Evolutionary conservation across 305 asterid genomes (phyloP).

Genomic region (Nicotiana rustica): DNA sequence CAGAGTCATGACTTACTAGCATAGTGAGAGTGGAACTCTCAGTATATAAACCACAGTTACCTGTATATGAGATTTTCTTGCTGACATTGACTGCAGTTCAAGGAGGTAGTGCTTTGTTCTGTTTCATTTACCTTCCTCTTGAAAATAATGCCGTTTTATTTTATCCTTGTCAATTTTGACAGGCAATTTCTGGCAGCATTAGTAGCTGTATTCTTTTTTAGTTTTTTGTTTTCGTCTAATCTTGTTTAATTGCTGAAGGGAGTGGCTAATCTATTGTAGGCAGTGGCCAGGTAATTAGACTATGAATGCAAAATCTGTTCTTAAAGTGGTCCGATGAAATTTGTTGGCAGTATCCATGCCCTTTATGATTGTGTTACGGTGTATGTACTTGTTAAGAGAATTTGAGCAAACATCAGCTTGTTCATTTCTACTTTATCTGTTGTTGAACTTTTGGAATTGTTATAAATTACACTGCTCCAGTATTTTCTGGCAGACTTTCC

Average conservation of each 20-base stretch:
- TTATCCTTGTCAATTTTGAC: conserved; percentile 18
- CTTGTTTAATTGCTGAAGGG: neutral
- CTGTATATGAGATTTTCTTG: conserved; percentile 34
- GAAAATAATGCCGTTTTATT: conserved; percentile 24
- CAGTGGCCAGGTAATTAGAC: neutral
- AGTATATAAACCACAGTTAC: conserved; percentile 36
- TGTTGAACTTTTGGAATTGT: neutral
- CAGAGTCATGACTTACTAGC: conserved; percentile 51
- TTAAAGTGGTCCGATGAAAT: neutral
- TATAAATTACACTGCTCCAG: conserved; percentile 13
- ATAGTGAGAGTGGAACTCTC: conserved; percentile 26
- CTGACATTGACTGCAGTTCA: conserved; percentile 31
- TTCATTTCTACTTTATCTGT: neutral
- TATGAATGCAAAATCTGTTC: neutral
- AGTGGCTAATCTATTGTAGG: conserved; percentile 22
- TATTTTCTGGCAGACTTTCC: neutral
- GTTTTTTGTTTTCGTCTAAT: neutral
- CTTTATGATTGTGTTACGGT: conserved; percentile 22
- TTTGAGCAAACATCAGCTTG: neutral
- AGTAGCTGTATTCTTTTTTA: conserved; percentile 13
- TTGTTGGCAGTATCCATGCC: conserved; percentile 8
- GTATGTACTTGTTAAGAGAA: conserved; percentile 19
- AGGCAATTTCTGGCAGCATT: conserved; percentile 25
- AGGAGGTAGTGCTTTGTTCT: conserved; percentile 16
- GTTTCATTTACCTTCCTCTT: conserved; percentile 26